Percentiles rank a stretch among this genome's conserved stretches.
These are phyloP conservation scores for Elongisporangium anandrum DNA, from an alignment of 352 stramenopile species.

Conservation along the genomic window DNA sequence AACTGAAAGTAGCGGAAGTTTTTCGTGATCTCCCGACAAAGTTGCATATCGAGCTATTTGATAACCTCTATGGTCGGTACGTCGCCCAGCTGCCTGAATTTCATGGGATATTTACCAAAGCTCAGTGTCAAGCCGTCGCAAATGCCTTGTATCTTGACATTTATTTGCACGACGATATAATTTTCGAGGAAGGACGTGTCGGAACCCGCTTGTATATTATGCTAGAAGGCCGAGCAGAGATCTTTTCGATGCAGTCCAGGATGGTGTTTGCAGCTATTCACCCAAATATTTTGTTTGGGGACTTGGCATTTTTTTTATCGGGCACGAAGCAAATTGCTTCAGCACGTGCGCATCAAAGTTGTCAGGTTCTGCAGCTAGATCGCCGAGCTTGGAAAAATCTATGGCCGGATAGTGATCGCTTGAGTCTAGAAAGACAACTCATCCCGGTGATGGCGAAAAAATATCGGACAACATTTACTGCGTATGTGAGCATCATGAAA, in stretches of 20 bases:
- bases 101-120: conserved; percentile 2
- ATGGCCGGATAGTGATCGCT: conserved; percentile 10
- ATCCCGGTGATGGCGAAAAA: conserved; percentile 15
- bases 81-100: conserved; percentile 14
- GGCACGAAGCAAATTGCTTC: conserved; percentile 12
- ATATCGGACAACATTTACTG: conserved; percentile 7
- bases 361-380: conserved; percentile 12
- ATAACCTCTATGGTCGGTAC: conserved; percentile 17
- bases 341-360: conserved; percentile 13
- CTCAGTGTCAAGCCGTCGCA: conserved; percentile 13
- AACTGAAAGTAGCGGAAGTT: conserved; percentile 9
- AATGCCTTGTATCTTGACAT: conserved; percentile 16
- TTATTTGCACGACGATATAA: conserved; percentile 18
- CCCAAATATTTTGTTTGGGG: conserved; percentile 16
- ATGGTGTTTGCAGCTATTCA: conserved; percentile 16
- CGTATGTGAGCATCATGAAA: conserved; percentile 22
- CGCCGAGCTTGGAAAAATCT: conserved; percentile 11
- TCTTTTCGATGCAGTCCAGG: conserved; percentile 10
- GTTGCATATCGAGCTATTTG: conserved; percentile 14
- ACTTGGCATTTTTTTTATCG: conserved; percentile 18
- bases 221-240: conserved; percentile 11
- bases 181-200: conserved; percentile 15
- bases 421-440: conserved; percentile 18
- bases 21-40: conserved; percentile 13
- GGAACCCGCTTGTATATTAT: conserved; percentile 16